Base-by-base conservation (phyloP, 108 stramenopile species). In the Aurantiochytrium sp. region DNA sequence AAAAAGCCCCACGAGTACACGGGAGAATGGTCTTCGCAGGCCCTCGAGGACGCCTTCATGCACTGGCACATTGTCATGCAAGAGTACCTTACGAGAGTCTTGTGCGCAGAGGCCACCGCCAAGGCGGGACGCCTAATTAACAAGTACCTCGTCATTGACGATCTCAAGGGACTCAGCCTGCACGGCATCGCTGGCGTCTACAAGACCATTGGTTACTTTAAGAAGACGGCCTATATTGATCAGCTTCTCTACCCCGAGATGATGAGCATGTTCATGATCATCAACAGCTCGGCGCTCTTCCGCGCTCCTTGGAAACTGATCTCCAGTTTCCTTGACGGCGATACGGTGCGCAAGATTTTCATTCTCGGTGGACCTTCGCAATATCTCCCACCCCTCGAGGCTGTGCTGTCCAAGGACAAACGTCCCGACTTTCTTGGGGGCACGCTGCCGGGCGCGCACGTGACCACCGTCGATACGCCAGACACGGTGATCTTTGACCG, bases 81-180 rank as follows among this genome's bases (percentile, higher is more conserved):
- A 23, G 73, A 83, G 73, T 83, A 83, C 51, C 51, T 83, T 47
- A 83, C 73, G 51, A 83, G 23, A n/a, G 51, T 83, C 28, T 0
- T 83, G 16, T 83, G 19, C 51, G 73, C 73, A 5, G 51, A 53
- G 51, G 73, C 73, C 5, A 83, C 73, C 5, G 51, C 19, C 21
- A 83, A 83, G 51, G 73, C 73, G 18, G 73, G 73, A 10, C 44
- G 51, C 49, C 51, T 83, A 0, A 83, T 83, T n/a, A 83, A 83
- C 73, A 83, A 83, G 51, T 83, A 83, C 73, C 19, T 83, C 73
- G 73, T 83, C 44, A 83, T 83, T n/a, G 73, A 83, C 51, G 73
- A 83, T 28, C 73, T 83, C 23, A 83, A 83, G 51, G 73, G 73
- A 0, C 51, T 83, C 28, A 51, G 23, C n/a, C 51, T 83, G 10